Evolutionary conservation across 2,329 filamentous ascomycete genomes (phyloP).

Genomic region (Rutstroemia sp.): DNA sequence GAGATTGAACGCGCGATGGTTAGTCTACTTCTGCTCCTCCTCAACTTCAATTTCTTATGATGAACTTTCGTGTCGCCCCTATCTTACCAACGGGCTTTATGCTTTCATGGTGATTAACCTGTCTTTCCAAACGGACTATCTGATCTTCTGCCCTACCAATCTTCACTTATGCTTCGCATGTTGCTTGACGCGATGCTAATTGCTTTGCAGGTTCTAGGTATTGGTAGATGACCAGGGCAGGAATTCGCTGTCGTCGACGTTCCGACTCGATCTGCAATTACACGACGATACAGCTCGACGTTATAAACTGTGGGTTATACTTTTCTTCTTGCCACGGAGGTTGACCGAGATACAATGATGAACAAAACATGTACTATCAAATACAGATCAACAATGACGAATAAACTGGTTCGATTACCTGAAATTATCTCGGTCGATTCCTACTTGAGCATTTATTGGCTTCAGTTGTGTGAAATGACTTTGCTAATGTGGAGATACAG

Average conservation of each 20-base stretch:
- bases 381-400: conserved; percentile 34
- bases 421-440: conserved; percentile 14
- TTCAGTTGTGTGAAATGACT: background rate
- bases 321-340: background rate
- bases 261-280: background rate
- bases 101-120: conserved; percentile 48
- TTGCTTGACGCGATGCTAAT: conserved; percentile 12
- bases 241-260: background rate
- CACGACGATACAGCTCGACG: background rate
- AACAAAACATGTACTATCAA: conserved; percentile 38
- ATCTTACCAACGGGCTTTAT: conserved; percentile 39
- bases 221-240: background rate
- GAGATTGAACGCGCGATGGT: background rate
- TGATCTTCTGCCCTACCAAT: conserved; percentile 29
- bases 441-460: background rate
- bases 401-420: conserved; percentile 34
- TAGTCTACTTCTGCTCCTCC: conserved; percentile 1
- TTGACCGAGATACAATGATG: conserved; percentile 32
- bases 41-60: conserved; percentile 33
- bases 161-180: background rate
- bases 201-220: conserved; percentile 5
- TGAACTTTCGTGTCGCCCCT: conserved; percentile 53
- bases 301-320: conserved; percentile 22
- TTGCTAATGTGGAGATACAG: conserved; percentile 1
- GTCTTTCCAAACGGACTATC: conserved; percentile 52